Evolutionary conservation across 2,329 filamentous ascomycete genomes (phyloP).

Genomic region (Hymenoscyphus salicellus): DNA sequence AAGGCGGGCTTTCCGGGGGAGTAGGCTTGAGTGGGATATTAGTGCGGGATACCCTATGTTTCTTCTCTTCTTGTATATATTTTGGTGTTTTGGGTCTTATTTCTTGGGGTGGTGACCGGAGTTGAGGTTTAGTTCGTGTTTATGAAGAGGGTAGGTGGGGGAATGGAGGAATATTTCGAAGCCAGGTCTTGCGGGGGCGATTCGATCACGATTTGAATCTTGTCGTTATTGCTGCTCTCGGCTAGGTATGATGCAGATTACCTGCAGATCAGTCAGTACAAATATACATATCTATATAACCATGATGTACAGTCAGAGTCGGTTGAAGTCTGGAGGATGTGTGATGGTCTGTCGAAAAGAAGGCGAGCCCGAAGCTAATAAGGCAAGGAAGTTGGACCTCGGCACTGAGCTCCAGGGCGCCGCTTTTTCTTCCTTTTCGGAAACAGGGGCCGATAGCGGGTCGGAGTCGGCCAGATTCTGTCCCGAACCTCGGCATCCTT

Average conservation of each 20-base stretch:
- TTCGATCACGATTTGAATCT: neutral
- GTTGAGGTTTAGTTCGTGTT: neutral
- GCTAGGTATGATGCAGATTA: neutral
- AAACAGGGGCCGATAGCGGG: no score
- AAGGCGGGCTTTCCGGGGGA: constrained; percentile 36
- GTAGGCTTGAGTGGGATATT: constrained; percentile 13
- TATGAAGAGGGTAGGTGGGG: neutral
- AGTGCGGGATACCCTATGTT: neutral
- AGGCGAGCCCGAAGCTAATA: neutral
- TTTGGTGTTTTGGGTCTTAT: neutral
- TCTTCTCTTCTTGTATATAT: constrained; percentile 10
- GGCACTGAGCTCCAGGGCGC: neutral
- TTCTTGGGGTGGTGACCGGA: neutral
- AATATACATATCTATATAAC: constrained; percentile 1
- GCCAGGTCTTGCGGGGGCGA: neutral
- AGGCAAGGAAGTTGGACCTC: neutral
- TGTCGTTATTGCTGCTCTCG: neutral
- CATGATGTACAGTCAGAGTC: neutral
- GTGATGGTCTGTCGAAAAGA: neutral
- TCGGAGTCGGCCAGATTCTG: neutral
- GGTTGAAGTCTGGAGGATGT: neutral
- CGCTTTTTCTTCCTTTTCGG: no score
- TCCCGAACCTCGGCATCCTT: neutral
- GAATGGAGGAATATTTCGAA: neutral
- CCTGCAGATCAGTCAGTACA: neutral